Percentiles rank a stretch among this genome's conserved stretches.
Conservation (phyloP, 2,329 filamentous ascomycete genomes). For the Alternaria consortialis region DNA sequence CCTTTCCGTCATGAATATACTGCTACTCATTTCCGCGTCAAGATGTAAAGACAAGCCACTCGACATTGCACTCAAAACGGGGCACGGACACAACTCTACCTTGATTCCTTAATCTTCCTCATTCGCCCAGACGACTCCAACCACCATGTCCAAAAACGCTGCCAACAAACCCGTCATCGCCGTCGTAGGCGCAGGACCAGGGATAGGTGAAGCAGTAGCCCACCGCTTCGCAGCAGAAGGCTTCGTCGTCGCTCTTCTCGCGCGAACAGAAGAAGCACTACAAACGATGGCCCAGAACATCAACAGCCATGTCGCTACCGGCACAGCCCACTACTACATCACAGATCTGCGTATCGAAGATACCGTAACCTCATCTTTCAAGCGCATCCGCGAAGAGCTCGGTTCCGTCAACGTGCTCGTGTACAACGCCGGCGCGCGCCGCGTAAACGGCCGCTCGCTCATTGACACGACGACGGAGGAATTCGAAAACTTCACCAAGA, state of each 20-base stretch:
- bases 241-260: slow-evolving; percentile 31
- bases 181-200: slow-evolving; percentile 34
- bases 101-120: background rate
- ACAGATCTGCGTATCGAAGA: background rate
- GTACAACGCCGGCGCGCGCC: background rate
- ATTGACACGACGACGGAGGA: background rate
- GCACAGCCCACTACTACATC: slow-evolving; percentile 31
- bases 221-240: slow-evolving; percentile 31
- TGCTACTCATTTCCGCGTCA: no score
- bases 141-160: slow-evolving; percentile 14
- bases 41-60: background rate
- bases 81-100: background rate
- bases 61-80: no score
- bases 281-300: slow-evolving; percentile 29
- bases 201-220: slow-evolving; percentile 36
- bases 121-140: background rate
- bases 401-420: background rate
- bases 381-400: background rate
- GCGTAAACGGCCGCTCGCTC: background rate
- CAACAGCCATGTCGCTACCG: slow-evolving; percentile 19
- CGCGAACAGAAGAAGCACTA: slow-evolving; percentile 31
- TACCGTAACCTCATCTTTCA: background rate
- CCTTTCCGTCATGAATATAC: background rate
- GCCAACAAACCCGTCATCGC: slow-evolving; percentile 27
- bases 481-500: slow-evolving; percentile 1